Evolutionary conservation across 2,329 filamentous ascomycete genomes (phyloP).

Genomic region (Fonsecaea erecta): DNA sequence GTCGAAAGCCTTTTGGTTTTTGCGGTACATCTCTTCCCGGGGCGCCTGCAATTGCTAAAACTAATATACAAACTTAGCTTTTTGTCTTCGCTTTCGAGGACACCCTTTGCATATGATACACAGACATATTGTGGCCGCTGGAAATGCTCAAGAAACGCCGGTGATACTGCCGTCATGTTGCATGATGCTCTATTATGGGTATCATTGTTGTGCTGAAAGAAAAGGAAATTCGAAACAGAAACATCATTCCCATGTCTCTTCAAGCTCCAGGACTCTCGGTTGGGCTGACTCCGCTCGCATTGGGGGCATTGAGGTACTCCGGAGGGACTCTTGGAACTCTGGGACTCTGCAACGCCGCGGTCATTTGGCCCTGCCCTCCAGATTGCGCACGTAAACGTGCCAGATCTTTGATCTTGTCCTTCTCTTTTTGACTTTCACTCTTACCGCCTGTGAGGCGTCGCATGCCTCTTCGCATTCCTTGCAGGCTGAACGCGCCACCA

Average conservation of each 20-base stretch:
- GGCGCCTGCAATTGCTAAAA: background rate
- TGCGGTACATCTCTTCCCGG: slow-evolving; percentile 8
- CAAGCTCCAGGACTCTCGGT: slow-evolving; percentile 29
- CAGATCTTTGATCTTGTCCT: slow-evolving; percentile 50
- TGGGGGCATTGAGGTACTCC: slow-evolving; percentile 49
- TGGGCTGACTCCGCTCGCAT: slow-evolving; percentile 23
- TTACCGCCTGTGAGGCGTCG: slow-evolving; percentile 53
- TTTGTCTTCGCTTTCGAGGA: slow-evolving; percentile 18
- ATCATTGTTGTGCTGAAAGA: slow-evolving; percentile 16
- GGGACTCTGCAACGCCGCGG: slow-evolving; percentile 43
- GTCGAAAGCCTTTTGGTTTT: background rate
- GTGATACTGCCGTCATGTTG: slow-evolving; percentile 16
- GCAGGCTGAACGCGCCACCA: slow-evolving; percentile 50
- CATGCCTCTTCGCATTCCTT: slow-evolving; percentile 54
- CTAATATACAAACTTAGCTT: slow-evolving; percentile 27
- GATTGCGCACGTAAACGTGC: slow-evolving; percentile 49
- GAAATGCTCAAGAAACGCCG: slow-evolving; percentile 22
- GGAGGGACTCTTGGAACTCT: slow-evolving; percentile 54
- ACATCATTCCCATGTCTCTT: background rate
- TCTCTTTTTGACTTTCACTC: slow-evolving; percentile 50
- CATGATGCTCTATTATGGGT: slow-evolving; percentile 24
- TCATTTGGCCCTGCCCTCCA: slow-evolving; percentile 24
- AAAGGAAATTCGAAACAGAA: slow-evolving; percentile 17
- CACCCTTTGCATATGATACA: slow-evolving; percentile 27
- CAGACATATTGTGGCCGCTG: slow-evolving; percentile 11